These are phyloP conservation scores for Cladosporium halotolerans DNA, from an alignment of 2,329 filamentous ascomycete genomes.

Conservation along the genomic window DNA sequence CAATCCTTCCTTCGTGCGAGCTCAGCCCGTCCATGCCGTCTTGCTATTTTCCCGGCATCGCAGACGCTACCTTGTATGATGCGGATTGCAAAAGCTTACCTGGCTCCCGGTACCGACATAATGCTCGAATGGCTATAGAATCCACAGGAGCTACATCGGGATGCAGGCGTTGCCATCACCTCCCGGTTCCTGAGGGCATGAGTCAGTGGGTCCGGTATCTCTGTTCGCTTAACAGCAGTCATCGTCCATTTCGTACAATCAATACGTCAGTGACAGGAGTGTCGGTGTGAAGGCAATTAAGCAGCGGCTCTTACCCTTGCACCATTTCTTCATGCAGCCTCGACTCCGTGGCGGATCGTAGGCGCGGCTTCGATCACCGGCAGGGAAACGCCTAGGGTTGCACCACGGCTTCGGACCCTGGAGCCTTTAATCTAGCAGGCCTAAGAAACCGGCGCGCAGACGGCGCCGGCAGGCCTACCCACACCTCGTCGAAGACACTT, in stretches of 20 bases:
- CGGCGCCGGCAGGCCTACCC: not conserved
- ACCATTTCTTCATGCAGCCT: not conserved
- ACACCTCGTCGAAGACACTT: not conserved
- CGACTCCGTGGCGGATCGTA: not conserved
- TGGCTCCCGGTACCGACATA: conserved; percentile 1
- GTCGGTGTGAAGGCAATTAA: no score
- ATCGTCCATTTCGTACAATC: no score
- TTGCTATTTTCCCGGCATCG: no score
- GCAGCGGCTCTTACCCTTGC: no score
- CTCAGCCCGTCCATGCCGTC: no score
- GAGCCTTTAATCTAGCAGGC: not conserved
- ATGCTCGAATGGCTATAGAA: conserved; percentile 5
- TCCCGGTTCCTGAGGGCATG: not conserved
- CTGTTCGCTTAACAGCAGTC: no score
- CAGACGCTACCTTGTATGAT: no score
- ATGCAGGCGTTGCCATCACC: not conserved
- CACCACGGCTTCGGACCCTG: not conserved
- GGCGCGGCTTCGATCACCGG: not conserved
- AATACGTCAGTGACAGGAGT: no score
- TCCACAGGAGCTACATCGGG: not conserved
- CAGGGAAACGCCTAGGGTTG: not conserved
- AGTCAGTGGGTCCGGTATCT: not conserved
- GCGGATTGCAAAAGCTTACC: not conserved
- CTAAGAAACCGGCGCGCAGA: not conserved
- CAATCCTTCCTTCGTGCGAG: no score